Evolutionary conservation across 306 rosid species (phyloP), one percentile per base, ranked within the genome.

Genomic region (Cicer chorassanicum): DNA sequence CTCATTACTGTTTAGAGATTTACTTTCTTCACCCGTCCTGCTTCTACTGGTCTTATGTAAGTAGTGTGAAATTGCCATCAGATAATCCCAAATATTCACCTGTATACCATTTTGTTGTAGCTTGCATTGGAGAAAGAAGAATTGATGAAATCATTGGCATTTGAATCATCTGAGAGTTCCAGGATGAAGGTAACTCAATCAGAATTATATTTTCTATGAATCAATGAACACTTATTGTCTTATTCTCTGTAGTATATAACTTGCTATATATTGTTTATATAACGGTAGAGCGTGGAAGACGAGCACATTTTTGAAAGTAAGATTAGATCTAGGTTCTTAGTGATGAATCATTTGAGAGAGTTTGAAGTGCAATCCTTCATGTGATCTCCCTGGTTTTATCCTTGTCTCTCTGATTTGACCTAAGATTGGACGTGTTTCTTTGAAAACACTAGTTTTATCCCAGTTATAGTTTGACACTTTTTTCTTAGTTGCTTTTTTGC

Each of bases 51-150:
- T 56, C 57, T 65, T 19, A 56, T 51, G 43, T 46, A 56, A 44
- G n/a, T 72, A 34, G 70, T 56, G n/a, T 74, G 68, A 45, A 75
- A 50, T 43, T 78, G 51, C 63, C 13, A 9, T 48, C 65, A 36
- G 72, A 46, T 76, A 40, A 21, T 36, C 50, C 72, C 43, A 48
- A 40, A 48, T 71, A 48, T 72, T 63, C 55, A 56, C 51, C 24
- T 44, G 36, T 79, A 72, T 76, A 67, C 38, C 75, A 80, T 74
- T 72, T 50, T 16, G 57, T 70, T 86, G 87, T 84, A 95, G 99
- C 83, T 95, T 76, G 80, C 96, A 53, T 70, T 87, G 85, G 99
- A 95, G 92, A 95, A 95, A 76, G 97, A 92, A 77, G 99, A 90
- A 81, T 76, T 95, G 81, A 68, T 84, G 57, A 87, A 86, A 77